A percentile compares a stretch with the other conserved stretches of the same genome.
Conservation (phyloP, 495 filamentous ascomycete genomes). For the Aspergillus panamensis region DNA sequence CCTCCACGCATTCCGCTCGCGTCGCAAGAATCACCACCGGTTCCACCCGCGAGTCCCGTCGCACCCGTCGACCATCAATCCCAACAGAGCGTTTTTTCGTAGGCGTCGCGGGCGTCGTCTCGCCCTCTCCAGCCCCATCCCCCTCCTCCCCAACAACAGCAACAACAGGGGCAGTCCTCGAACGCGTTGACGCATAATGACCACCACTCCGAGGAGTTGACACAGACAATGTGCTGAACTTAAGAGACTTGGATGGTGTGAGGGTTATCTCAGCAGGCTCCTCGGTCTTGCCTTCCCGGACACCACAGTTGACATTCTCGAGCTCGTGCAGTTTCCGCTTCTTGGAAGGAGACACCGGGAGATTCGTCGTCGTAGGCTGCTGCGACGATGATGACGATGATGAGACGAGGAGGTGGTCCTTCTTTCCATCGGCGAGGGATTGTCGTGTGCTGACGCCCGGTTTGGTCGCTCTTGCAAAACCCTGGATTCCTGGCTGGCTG, state of each 20-base stretch:
- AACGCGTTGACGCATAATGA: conserved; percentile 32
- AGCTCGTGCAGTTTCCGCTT: conserved; percentile 46
- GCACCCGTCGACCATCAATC: background rate
- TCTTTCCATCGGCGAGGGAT: conserved; percentile 21
- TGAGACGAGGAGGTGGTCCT: conserved; percentile 13
- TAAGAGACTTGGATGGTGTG: conserved; percentile 43
- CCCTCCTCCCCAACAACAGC: background rate
- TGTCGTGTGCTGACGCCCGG: conserved; percentile 29
- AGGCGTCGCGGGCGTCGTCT: conserved; percentile 24
- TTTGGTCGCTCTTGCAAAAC: conserved; percentile 44
- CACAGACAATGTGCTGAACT: conserved; percentile 37
- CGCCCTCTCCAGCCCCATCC: background rate
- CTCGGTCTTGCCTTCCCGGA: conserved; percentile 5
- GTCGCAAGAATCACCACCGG: conserved; percentile 12
- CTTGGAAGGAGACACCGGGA: conserved; percentile 44
- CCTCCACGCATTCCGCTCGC: conserved; percentile 32
- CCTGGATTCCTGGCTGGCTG: conserved; percentile 31
- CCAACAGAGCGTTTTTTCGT: conserved; percentile 26
- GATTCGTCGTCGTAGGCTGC: background rate
- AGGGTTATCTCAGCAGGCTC: conserved; percentile 4
- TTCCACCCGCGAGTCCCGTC: background rate
- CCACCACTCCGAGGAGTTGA: conserved; percentile 36
- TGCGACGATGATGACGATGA: background rate
- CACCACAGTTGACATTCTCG: conserved; percentile 30
- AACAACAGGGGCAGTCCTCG: conserved; percentile 4